Evolutionary conservation across 176 grass and related monocot species (phyloP), one percentile per base, ranked within the genome.

Genomic region (Rhynchospora pubera): DNA sequence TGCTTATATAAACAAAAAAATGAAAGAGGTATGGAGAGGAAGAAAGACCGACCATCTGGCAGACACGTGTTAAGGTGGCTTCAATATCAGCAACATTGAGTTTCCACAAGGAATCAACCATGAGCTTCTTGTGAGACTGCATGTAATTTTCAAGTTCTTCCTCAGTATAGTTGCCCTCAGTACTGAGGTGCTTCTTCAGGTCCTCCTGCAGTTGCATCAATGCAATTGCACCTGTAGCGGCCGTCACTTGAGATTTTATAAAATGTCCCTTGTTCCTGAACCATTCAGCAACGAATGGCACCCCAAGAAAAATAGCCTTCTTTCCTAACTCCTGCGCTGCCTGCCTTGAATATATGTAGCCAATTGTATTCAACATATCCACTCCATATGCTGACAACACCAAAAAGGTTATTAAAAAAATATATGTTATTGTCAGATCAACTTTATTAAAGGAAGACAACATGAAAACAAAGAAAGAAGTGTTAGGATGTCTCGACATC

Each of bases 191-290:
- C 71, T 93, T 99, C 84, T 87, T 93, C 47, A 95, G 82, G 67
- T 95, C 92, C 82, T 93, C 92, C 79, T 95, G 92, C 84, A 99
- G 70, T 88, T 99, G 96, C 96, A 95, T 90, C 57, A 99, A 89
- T 34, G 96, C 96, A 89, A 99, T 93, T 76, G 96, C 96, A 87
- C 92, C 96, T 87, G 96, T 88, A 28, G 92, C 96, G 57, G 96
- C 92, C 79, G 92, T 99, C 84, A 95, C 92, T 91, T 99, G 96
- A 46, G 96, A 99, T 88, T 93, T 99, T 79, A 99, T 95, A 82
- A 95, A 99, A 75, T 99, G 96, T 7, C 96, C 96, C 88, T 99
- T 99, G 69, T 94, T 93, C 85, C 96, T 99, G 83, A 95, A 99
- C 92, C 96, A 95, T 93, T 95, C 92, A 65, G 92, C 96, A 79